phyloP scores from a whole-genome alignment of 2,329 filamentous ascomycete species.

The Phaeosphaeriaceae sp. region DNA sequence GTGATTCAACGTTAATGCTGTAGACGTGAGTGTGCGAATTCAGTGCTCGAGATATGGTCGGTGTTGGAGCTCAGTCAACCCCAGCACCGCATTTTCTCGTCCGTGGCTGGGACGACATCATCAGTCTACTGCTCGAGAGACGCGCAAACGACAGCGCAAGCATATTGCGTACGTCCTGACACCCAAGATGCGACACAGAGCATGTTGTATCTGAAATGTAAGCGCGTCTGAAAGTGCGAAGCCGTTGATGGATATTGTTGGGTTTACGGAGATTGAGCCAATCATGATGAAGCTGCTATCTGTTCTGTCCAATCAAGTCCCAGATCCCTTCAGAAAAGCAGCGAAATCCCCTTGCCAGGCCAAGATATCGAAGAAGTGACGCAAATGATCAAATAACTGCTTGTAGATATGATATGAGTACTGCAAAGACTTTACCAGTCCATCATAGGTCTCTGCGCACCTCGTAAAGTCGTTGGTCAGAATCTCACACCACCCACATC shows the following conservation, averaged over 20 bases:
- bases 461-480: neutral
- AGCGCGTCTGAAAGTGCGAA: no score
- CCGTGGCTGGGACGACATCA: neutral
- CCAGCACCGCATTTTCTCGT: neutral
- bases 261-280: no score
- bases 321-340: no score
- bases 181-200: neutral
- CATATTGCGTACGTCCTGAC: neutral
- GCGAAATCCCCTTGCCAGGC: no score
- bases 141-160: neutral
- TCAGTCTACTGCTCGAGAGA: neutral
- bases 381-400: neutral
- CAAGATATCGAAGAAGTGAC: no score
- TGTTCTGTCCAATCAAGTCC: no score
- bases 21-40: neutral
- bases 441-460: neutral
- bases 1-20: neutral
- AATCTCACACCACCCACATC: slow-evolving; percentile 13
- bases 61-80: neutral
- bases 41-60: neutral
- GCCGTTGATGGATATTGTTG: no score
- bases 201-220: no score
- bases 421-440: neutral
- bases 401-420: no score
- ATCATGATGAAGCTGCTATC: no score